Evolutionary conservation across 2,329 filamentous ascomycete species (phyloP).

Genomic region (Cryphonectria naterciae): DNA sequence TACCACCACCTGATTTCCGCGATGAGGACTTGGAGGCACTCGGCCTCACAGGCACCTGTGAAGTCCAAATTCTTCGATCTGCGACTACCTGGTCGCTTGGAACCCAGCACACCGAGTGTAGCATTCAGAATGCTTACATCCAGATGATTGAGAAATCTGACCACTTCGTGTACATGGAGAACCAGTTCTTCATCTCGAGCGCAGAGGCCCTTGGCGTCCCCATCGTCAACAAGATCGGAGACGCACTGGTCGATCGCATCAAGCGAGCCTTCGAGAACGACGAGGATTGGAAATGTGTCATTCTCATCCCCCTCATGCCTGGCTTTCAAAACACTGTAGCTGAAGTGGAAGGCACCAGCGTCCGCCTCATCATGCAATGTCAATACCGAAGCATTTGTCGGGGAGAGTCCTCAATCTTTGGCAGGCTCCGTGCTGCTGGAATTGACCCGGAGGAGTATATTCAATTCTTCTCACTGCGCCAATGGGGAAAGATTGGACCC

Average conservation of each 20-base stretch:
- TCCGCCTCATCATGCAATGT: slow-evolving; percentile 94
- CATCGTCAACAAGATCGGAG: slow-evolving; percentile 91
- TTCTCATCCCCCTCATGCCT: slow-evolving; percentile 95
- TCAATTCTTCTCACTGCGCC: slow-evolving; percentile 87
- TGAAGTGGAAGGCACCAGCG: slow-evolving; percentile 89
- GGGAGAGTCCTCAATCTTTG: slow-evolving; percentile 90
- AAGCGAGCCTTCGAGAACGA: slow-evolving; percentile 80
- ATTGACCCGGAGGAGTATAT: slow-evolving; percentile 97
- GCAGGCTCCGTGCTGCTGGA: slow-evolving; percentile 73
- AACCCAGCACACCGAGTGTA: slow-evolving; percentile 84
- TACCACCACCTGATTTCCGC: slow-evolving; percentile 92
- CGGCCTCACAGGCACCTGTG: slow-evolving; percentile 90
- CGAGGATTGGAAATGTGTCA: slow-evolving; percentile 87
- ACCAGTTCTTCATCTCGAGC: slow-evolving; percentile 97
- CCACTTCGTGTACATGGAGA: slow-evolving; percentile 98
- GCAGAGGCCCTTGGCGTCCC: slow-evolving; percentile 85
- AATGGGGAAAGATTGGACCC: slow-evolving; percentile 89
- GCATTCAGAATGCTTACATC: slow-evolving; percentile 93
- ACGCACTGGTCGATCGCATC: slow-evolving; percentile 91
- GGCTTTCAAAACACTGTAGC: slow-evolving; percentile 98
- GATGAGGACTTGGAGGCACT: slow-evolving; percentile 83
- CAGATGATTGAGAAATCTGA: slow-evolving; percentile 95
- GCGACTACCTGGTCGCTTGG: slow-evolving; percentile 91
- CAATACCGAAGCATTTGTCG: slow-evolving; percentile 96
- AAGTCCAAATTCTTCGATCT: slow-evolving; percentile 93